Conservation (phyloP, 1,139 yeast species). For the Candida dubliniensis region DNA sequence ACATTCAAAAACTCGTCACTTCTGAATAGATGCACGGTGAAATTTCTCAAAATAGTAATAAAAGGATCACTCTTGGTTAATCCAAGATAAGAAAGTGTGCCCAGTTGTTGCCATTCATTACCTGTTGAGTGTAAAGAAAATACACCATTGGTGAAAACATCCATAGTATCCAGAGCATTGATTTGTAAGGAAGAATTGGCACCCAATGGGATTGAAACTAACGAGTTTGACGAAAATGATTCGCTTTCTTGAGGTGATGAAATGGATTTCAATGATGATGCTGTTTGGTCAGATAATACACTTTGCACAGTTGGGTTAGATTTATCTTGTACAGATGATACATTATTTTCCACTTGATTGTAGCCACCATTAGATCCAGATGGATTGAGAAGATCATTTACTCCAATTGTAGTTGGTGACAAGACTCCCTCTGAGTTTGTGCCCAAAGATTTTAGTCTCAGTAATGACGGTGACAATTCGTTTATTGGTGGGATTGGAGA, state of each 20-base stretch:
- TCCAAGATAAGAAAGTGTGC: constrained; percentile 44
- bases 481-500: constrained; percentile 6
- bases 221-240: constrained; percentile 14
- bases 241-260: constrained; percentile 15
- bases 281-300: background rate
- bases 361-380: background rate
- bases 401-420: constrained; percentile 4
- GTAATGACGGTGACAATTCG: constrained; percentile 5
- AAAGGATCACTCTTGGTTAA: constrained; percentile 45
- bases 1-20: constrained; percentile 40
- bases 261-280: constrained; percentile 2
- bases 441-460: constrained; percentile 6
- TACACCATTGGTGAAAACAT: constrained; percentile 38
- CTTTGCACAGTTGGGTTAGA: background rate
- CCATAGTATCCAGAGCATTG: constrained; percentile 37
- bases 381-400: constrained; percentile 2
- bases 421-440: constrained; percentile 4
- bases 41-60: constrained; percentile 39
- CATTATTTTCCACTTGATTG: background rate
- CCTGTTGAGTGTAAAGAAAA: constrained; percentile 41
- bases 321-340: background rate
- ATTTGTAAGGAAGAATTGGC: constrained; percentile 38
- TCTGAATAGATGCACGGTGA: constrained; percentile 34
- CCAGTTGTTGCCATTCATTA: constrained; percentile 41
- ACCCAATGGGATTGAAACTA: constrained; percentile 37